Conservation (phyloP, 2,329 filamentous ascomycete genomes). For the Didymella exigua region DNA sequence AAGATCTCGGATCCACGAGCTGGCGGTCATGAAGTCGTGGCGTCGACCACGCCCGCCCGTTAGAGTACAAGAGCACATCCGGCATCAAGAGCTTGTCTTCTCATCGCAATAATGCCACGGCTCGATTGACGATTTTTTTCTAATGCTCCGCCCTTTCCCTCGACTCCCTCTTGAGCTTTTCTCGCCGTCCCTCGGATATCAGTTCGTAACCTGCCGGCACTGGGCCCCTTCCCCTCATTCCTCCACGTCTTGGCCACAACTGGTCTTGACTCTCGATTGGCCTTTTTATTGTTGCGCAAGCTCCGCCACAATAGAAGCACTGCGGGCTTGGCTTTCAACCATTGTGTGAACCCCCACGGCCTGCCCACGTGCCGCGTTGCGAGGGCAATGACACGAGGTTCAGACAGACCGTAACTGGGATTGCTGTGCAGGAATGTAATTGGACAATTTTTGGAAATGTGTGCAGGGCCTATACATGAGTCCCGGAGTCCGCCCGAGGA, state of each 20-base stretch:
- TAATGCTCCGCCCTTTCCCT: neutral
- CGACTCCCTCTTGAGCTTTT: neutral
- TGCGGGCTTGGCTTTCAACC: neutral
- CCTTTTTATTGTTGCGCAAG: neutral
- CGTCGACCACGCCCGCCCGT: neutral
- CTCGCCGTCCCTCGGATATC: neutral
- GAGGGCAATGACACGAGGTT: neutral
- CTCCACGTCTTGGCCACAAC: neutral
- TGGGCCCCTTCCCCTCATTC: neutral
- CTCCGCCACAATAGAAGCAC: neutral
- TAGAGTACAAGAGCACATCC: neutral
- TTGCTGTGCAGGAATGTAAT: neutral
- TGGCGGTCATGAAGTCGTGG: neutral
- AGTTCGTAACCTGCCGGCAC: neutral
- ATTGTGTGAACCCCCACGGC: neutral
- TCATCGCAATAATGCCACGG: neutral
- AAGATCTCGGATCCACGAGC: constrained; percentile 24
- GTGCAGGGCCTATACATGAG: neutral
- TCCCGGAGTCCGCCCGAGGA: constrained; percentile 4
- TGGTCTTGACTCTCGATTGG: neutral
- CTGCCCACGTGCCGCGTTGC: neutral
- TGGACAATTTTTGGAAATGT: neutral
- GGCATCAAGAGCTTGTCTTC: neutral
- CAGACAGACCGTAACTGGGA: neutral
- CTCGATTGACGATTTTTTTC: neutral